Evolutionary conservation across 2,329 filamentous ascomycete genomes (phyloP), one percentile per base, ranked within the genome.

Genomic region (Phoma herbarum): DNA sequence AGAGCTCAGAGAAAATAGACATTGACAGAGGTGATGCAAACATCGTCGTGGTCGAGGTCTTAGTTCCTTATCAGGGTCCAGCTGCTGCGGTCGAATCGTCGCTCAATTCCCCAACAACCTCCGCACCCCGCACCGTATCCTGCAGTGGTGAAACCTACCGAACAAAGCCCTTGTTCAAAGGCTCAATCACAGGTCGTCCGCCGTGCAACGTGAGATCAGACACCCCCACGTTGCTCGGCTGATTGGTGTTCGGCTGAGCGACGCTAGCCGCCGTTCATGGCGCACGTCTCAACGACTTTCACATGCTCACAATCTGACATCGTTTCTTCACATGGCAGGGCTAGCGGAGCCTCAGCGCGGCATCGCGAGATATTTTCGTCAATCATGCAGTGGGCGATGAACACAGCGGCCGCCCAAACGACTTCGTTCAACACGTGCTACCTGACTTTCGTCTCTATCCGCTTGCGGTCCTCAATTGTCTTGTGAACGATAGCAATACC

Each of bases 201-300:
- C 29, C 2, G 45, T 28, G 22, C 23, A 51, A 33, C 10, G 44
- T 39, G 50, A 57, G 53, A 14, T 52, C 41, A 26, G 41, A 23
- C 46, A n/a, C 41, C 56, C 55, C 50, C 62, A 64, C 62, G 62
- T 62, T 64, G 53, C 28, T 52, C 33, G 44, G 57, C 59, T 59
- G 41, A 60, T 66, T 66, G 64, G 64, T 49, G 51, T 48, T 65
- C 61, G 53, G 62, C 52, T 44, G 51, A 48, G 55, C 37, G 57
- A 65, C 58, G 62, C 64, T 63, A 62, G 64, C 62, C 60, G 56
- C 56, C 50, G 50, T 46, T 59, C 45, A 54, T 45, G 49, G 45
- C 49, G 39, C 54, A 60, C 58, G 52, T 60, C 52, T 57, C 53
- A 60, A 60, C 58, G 49, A 53, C 58, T 60, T 69, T 69, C 66